Evolutionary conservation across 1,284 basidiomycete genomes (phyloP).

Genomic region (Pseudomicrostroma phylloplanum): DNA sequence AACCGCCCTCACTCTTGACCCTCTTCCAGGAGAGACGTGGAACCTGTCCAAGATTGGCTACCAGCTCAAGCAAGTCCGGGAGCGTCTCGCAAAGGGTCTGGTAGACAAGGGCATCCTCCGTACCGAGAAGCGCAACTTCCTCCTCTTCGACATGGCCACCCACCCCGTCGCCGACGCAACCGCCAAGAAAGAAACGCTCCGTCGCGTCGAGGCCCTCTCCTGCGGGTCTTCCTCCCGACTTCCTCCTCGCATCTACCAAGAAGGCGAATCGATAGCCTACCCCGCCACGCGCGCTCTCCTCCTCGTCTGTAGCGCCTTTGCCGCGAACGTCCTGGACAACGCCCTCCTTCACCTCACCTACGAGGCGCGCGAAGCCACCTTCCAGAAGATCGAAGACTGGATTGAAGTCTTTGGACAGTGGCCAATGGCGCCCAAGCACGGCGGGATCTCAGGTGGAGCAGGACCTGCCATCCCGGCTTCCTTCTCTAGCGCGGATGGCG

Average conservation of each 20-base stretch:
- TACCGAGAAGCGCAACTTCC: constrained; percentile 49
- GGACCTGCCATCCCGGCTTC: not conserved
- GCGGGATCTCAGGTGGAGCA: not conserved
- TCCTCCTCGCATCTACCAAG: not conserved
- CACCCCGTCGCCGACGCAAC: constrained; percentile 44
- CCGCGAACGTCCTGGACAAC: constrained; percentile 48
- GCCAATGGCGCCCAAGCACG: constrained; percentile 43
- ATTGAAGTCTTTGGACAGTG: constrained; percentile 42
- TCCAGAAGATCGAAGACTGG: constrained; percentile 41
- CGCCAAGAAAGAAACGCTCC: constrained; percentile 45
- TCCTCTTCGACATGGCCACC: constrained; percentile 50
- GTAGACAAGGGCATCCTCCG: constrained; percentile 50
- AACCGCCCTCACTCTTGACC: not conserved
- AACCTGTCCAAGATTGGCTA: constrained; percentile 48
- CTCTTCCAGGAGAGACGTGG: constrained; percentile 42
- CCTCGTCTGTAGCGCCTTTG: constrained; percentile 40
- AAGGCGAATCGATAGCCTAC: constrained; percentile 18
- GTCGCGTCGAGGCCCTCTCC: constrained; percentile 37
- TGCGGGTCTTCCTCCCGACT: constrained; percentile 13
- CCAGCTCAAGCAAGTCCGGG: constrained; percentile 49
- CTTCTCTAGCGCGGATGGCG: constrained; percentile 12
- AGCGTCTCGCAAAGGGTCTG: constrained; percentile 47
- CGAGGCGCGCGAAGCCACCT: constrained; percentile 37
- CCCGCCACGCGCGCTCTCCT: constrained; percentile 40
- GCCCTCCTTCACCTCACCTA: constrained; percentile 44